Evolutionary conservation across 2,329 filamentous ascomycete genomes (phyloP), one percentile per base, ranked within the genome.

Genomic region (Fusarium sp.): DNA sequence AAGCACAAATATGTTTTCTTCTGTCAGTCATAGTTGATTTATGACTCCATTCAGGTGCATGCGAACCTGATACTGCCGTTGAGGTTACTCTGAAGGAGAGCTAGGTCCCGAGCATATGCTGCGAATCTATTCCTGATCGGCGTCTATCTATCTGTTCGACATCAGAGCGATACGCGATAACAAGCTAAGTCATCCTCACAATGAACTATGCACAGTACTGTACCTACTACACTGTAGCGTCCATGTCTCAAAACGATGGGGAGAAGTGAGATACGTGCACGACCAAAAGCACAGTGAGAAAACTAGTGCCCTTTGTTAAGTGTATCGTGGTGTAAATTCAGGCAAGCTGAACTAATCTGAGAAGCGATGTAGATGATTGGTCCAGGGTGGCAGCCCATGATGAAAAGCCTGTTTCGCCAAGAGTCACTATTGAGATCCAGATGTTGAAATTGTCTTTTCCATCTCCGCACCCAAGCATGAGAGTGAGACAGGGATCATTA

Each of bases 301-400:
- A 69, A 65, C 55, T 62, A 56, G 45, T 40, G 33, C 40, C 43
- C 49, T 50, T 47, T 47, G 35, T 56, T 47, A 41, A 64, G 53
- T 54, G 33, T 43, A 53, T 47, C 33, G 54, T 36, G 45, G 39
- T 27, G 54, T 47, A 60, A 41, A 53, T 65, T 58, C 47, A 49
- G 49, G 29, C 21, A 46, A 62, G 58, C 39, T 63, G 65, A 73
- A 66, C 56, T 59, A 45, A 61, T 73, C 59, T 64, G 58, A 59
- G 55, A 66, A 50, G 36, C 47, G 46, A 55, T 67, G 63, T 61
- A 70, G 57, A 52, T 29, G 27, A 58, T 67, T 58, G 62, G 57
- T 52, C 36, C 50, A 49, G 58, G 50, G 63, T 66, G 51, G 62
- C 7, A 59, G 43, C 52, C 33, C 61, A 50, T 66, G 50, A 70